Percentiles rank a stretch among this genome's conserved stretches.
These are phyloP conservation scores for Pseudonitzschia delicatissima DNA, from an alignment of 108 stramenopile genomes.

Conservation along the genomic window DNA sequence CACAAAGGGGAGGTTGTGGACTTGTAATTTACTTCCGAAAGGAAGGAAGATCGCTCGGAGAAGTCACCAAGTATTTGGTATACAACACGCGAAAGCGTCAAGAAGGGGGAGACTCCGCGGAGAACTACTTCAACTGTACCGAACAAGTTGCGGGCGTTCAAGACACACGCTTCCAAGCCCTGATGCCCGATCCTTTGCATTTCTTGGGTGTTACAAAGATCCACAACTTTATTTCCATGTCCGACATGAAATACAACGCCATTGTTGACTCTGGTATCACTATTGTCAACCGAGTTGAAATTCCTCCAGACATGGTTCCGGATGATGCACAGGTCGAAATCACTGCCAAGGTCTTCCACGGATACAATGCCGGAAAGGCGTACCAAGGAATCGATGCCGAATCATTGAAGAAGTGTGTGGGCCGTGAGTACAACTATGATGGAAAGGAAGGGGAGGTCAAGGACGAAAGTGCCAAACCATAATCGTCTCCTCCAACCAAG, in stretches of 20 bases:
- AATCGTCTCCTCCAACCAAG: too few species aligned
- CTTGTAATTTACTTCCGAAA: constrained; percentile 98
- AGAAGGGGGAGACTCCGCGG: constrained; percentile 93
- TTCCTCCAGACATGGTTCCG: constrained; percentile 96
- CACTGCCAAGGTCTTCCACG: constrained; percentile 97
- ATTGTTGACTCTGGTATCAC: constrained; percentile 94
- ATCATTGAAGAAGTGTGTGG: constrained; percentile 81
- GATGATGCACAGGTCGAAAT: constrained; percentile 99
- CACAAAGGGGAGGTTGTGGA: constrained; percentile 91
- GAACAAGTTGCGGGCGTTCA: constrained; percentile 95
- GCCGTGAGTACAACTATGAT: constrained; percentile 62
- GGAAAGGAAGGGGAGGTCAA: neutral
- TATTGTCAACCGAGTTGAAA: constrained; percentile 98
- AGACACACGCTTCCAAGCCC: constrained; percentile 95
- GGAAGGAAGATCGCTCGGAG: constrained; percentile 94
- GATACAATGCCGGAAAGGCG: constrained; percentile 94
- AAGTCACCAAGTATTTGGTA: constrained; percentile 98
- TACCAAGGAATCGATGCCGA: constrained; percentile 86
- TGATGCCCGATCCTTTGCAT: constrained; percentile 99
- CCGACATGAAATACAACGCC: constrained; percentile 99
- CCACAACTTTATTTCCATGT: constrained; percentile 97
- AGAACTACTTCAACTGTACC: constrained; percentile 96
- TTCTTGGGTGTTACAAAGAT: constrained; percentile 94
- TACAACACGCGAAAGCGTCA: constrained; percentile 99
- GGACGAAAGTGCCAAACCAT: too few species aligned